Evolutionary conservation across 75 land plant species (phyloP).

Genomic region (Pinus albicaulis): DNA sequence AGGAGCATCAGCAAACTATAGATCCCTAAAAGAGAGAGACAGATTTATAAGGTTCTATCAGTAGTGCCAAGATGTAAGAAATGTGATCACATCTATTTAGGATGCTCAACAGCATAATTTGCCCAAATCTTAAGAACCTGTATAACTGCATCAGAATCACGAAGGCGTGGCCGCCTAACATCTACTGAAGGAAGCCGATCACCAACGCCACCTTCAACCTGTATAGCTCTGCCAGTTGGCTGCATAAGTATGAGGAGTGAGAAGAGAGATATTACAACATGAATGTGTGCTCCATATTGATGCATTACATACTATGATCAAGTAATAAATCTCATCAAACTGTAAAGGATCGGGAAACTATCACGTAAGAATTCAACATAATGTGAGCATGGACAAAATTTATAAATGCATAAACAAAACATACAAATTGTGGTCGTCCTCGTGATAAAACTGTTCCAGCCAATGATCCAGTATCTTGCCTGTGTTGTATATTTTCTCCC

Average conservation of each 20-base stretch:
- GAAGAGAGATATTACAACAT: background rate
- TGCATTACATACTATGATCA: background rate
- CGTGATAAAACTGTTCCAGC: background rate
- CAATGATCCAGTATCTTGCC: background rate
- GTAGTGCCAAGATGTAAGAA: background rate
- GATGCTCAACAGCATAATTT: background rate
- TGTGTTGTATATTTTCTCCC: background rate
- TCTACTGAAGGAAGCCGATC: conserved; percentile 61
- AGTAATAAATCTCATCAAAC: background rate
- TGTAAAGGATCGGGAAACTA: background rate
- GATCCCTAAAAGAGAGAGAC: background rate
- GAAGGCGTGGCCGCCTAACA: conserved; percentile 30
- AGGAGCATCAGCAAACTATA: background rate
- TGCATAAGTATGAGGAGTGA: conserved; percentile 22
- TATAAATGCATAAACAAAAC: background rate
- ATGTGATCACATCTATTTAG: background rate
- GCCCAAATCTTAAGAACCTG: conserved; percentile 20
- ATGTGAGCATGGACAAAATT: background rate
- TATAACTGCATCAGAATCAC: conserved; percentile 71
- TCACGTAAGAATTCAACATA: background rate
- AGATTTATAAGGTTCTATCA: background rate
- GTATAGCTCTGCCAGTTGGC: conserved; percentile 73
- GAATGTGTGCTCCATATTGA: background rate
- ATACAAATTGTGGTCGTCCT: conserved; percentile 12
- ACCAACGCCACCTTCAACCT: conserved; percentile 60